Evolutionary conservation across 2,329 filamentous ascomycete species (phyloP), one percentile per base, ranked within the genome.

Genomic region (Scopulariopsis brevicaulis): DNA sequence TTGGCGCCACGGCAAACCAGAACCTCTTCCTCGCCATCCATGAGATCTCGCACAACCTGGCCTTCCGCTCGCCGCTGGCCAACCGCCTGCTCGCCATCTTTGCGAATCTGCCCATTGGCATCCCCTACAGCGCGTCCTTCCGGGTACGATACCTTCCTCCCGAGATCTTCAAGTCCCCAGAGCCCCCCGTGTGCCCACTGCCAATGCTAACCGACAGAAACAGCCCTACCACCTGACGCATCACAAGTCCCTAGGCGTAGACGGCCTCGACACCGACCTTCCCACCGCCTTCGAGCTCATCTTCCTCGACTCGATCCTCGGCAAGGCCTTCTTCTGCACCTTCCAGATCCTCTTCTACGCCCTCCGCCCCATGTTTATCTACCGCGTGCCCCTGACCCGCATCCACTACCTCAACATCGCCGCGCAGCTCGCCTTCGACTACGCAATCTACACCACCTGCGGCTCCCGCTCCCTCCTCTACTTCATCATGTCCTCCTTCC

Each of bases 321-420:
- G 94, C 71, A 99, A 99, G 75, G 87, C 94, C 64, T 99, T 99
- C 78, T 99, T 99, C 81, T 93, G 89, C 76, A 99, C 94, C 64
- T 99, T 96, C 77, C 94, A 99, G 74, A 96, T 99, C 72, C 82
- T 99, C 70, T 99, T 99, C 81, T 99, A 99, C 77, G 94, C 94
- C 66, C 74, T 99, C 55, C 89, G 94, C 18, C 94, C 94, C 61
- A 96, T 97, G 87, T 86, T 92, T 74, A 82, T 99, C 65, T 96
- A 96, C 80, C 83, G 84, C 65, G 81, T 97, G 5, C 90, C 93
- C 43, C 83, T 97, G 70, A 96, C 93, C 56, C 81, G 80, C 67
- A 84, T 96, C 59, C 92, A 96, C 73, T 79, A 84, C 59, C 74
- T 91, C 73, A 99, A 99, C 74, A 79, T 99, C 56, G 70, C 76